Percentiles rank a stretch among this genome's conserved stretches.
Conservation (phyloP, 352 stramenopile species). For the Phytopythium cucurbitacearum region DNA sequence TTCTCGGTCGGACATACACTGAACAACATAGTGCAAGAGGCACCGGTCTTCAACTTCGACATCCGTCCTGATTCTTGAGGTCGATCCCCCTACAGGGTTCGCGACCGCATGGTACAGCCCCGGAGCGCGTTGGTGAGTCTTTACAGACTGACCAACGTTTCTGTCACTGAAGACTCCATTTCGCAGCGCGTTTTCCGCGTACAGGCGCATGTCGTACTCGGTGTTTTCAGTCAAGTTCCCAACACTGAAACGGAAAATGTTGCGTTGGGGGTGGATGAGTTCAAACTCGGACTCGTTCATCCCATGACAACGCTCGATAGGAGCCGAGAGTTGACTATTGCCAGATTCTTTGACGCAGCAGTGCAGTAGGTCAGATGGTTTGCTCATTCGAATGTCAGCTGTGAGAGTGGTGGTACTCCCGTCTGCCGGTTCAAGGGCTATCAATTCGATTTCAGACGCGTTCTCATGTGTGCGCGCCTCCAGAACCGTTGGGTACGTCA, state of each 20-base stretch:
- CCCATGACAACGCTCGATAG: conserved; percentile 21
- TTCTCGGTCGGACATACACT: conserved; percentile 3
- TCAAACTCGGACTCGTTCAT: conserved; percentile 26
- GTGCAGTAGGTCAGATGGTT: conserved; percentile 51
- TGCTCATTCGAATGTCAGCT: conserved; percentile 46
- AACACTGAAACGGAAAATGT: conserved; percentile 33
- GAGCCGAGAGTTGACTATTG: not conserved
- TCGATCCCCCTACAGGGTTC: conserved; percentile 23
- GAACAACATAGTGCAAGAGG: conserved; percentile 47
- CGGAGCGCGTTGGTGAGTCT: conserved; percentile 44
- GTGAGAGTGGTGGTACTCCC: conserved; percentile 38
- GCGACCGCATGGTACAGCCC: conserved; percentile 12
- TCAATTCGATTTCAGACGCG: conserved; percentile 45
- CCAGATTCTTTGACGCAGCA: conserved; percentile 23
- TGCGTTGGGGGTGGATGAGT: conserved; percentile 7
- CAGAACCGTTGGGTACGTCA: conserved; percentile 31
- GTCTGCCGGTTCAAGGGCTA: conserved; percentile 17
- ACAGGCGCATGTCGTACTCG: conserved; percentile 37
- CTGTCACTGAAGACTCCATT: conserved; percentile 50
- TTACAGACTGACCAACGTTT: conserved; percentile 13
- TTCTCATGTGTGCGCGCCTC: conserved; percentile 64
- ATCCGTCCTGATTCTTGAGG: conserved; percentile 22
- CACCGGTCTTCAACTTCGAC: conserved; percentile 22
- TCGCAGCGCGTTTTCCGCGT: conserved; percentile 46
- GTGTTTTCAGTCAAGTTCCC: conserved; percentile 54